Percentiles rank a stretch among this genome's conserved stretches.
These are phyloP conservation scores for Myxozyma nipponensis DNA, from an alignment of 805 yeast species.

Conservation along the genomic window DNA sequence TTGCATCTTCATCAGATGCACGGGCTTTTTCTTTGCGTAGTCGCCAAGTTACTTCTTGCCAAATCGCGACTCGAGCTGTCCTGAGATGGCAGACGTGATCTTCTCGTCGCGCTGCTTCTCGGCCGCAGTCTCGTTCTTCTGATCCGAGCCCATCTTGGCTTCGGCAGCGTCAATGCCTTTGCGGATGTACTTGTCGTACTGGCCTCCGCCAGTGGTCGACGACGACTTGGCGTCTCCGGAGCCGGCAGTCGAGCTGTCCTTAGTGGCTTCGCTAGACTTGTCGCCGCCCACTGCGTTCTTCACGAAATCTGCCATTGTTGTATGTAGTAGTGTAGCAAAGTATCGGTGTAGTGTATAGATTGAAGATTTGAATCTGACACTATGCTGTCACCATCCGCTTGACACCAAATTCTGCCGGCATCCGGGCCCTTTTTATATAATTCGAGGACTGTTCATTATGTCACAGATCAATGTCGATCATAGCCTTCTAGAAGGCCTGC, in stretches of 20 bases:
- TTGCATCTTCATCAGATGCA: not conserved
- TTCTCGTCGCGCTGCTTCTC: constrained; percentile 25
- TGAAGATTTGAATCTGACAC: too few species aligned
- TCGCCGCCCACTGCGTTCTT: constrained; percentile 11
- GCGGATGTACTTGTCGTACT: constrained; percentile 16
- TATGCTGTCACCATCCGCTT: too few species aligned
- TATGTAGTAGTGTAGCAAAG: too few species aligned
- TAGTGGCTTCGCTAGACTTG: not conserved
- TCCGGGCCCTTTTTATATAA: too few species aligned
- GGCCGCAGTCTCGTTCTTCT: constrained; percentile 22
- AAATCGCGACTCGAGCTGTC: constrained; percentile 11
- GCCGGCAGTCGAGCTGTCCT: not conserved
- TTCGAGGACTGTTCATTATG: too few species aligned
- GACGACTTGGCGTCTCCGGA: not conserved
- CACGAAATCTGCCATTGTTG: constrained; percentile 12
- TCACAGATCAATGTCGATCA: too few species aligned
- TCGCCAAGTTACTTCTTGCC: not conserved
- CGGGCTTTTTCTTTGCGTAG: not conserved
- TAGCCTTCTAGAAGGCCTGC: too few species aligned
- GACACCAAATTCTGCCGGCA: too few species aligned
- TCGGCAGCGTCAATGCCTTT: constrained; percentile 20
- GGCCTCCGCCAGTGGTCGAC: constrained; percentile 4
- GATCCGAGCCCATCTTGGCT: constrained; percentile 23
- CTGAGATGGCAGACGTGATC: constrained; percentile 11
- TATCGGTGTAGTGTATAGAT: too few species aligned